phyloP scores from a whole-genome alignment of 306 rosid species.

The Trifolium fragiferum region DNA sequence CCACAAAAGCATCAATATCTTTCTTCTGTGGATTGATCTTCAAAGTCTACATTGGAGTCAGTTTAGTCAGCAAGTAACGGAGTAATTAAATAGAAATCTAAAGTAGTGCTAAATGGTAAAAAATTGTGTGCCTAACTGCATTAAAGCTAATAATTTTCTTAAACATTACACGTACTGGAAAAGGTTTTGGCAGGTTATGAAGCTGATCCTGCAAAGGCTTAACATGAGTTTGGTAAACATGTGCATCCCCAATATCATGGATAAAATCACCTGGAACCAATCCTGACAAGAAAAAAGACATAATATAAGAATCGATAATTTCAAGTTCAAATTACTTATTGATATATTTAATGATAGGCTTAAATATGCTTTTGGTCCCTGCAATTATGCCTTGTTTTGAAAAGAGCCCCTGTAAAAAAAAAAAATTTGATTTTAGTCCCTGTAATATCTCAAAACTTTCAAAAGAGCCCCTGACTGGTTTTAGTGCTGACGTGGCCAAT shows the following conservation, averaged over 20 bases:
- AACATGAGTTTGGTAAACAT: constrained; percentile 85
- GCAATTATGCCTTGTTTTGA: too few relatives aligned
- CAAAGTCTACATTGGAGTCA: constrained; percentile 62
- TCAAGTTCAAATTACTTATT: constrained; percentile 9
- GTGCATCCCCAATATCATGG: constrained; percentile 88
- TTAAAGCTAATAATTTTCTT: not conserved
- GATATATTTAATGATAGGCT: not conserved
- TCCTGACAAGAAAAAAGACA: constrained; percentile 50
- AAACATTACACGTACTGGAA: constrained; percentile 70
- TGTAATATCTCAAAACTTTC: too few relatives aligned
- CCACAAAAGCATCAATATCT: constrained; percentile 79
- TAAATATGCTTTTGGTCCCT: too few relatives aligned
- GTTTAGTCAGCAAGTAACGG: constrained; percentile 19
- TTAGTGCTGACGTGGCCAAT: too few relatives aligned
- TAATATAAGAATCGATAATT: not conserved
- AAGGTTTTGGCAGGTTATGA: constrained; percentile 80
- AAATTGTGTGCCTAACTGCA: not conserved
- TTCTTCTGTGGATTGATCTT: constrained; percentile 75
- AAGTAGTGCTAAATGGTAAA: constrained; percentile 1
- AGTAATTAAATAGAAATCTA: constrained; percentile 1
- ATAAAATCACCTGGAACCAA: constrained; percentile 85
- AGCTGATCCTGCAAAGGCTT: constrained; percentile 93
- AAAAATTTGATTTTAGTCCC: too few relatives aligned
- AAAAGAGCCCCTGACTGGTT: too few relatives aligned
- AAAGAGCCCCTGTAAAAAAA: too few relatives aligned